These are phyloP conservation scores for Coprinopsis marcescibilis DNA, from an alignment of 768 basidiomycete species.

Conservation along the genomic window DNA sequence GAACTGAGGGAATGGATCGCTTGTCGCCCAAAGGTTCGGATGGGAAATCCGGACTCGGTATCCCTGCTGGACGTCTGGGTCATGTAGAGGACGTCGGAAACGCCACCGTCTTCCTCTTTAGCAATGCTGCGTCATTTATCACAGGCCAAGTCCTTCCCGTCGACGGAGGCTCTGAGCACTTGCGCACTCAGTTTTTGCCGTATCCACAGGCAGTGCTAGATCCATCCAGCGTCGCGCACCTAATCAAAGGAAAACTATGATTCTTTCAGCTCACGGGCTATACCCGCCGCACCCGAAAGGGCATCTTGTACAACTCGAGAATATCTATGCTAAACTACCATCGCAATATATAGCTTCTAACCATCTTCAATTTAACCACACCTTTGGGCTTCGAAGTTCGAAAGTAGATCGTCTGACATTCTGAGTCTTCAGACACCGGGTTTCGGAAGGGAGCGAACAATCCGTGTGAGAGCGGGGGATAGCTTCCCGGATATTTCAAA, in stretches of 20 bases:
- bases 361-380: too few relatives aligned
- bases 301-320: too few relatives aligned
- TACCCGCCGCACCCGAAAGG: too few relatives aligned
- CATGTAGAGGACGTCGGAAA: conserved; percentile 61
- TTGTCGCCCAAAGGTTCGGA: conserved; percentile 32
- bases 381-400: too few relatives aligned
- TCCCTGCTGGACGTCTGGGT: conserved; percentile 48
- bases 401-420: too few relatives aligned
- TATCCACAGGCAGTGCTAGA: conserved; percentile 63
- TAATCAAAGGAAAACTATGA: conserved; percentile 49
- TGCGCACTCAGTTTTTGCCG: conserved; percentile 43
- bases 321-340: too few relatives aligned
- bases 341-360: too few relatives aligned
- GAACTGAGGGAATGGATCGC: conserved; percentile 72
- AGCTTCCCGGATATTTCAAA: too few relatives aligned
- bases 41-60: conserved; percentile 8
- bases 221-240: conserved; percentile 40
- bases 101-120: conserved; percentile 75
- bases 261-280: not conserved
- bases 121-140: conserved; percentile 69
- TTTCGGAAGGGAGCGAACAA: too few relatives aligned
- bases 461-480: too few relatives aligned
- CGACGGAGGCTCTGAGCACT: conserved; percentile 58
- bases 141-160: conserved; percentile 72
- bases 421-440: too few relatives aligned